Evolutionary conservation across 2,329 filamentous ascomycete genomes (phyloP).

Genomic region (Verticillium nonalfalfae): DNA sequence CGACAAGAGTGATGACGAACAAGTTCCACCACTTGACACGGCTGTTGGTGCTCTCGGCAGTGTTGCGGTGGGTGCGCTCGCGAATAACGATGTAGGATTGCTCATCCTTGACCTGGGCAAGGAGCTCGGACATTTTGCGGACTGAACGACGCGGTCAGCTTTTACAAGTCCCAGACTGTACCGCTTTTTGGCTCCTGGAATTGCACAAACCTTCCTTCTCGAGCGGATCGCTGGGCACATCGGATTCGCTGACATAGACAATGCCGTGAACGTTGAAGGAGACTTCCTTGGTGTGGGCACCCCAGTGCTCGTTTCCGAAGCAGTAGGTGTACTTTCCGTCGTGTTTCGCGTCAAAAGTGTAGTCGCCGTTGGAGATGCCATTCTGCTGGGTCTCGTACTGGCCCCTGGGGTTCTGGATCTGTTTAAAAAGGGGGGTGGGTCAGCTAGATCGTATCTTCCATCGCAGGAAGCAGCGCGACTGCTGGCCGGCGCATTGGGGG

Average conservation of each 20-base stretch:
- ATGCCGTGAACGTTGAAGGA: conserved; percentile 99
- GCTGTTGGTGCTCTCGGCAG: conserved; percentile 94
- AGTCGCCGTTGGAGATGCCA: conserved; percentile 81
- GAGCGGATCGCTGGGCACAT: conserved; percentile 78
- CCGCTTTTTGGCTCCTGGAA: not conserved
- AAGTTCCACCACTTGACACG: conserved; percentile 99
- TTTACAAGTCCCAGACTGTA: not conserved
- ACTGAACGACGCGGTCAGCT: conserved; percentile 42
- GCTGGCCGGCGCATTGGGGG: not conserved
- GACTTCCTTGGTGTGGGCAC: conserved; percentile 92
- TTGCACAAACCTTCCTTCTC: conserved; percentile 75
- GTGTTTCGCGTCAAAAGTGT: conserved; percentile 76
- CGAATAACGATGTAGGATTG: conserved; percentile 94
- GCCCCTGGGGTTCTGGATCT: conserved; percentile 74
- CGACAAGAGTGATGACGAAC: conserved; percentile 84
- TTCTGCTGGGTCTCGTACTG: conserved; percentile 76
- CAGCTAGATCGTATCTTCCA: conserved; percentile 3
- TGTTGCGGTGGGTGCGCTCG: conserved; percentile 95
- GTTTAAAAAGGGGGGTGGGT: conserved; percentile 4
- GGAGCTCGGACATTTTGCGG: conserved; percentile 73
- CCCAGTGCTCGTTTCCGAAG: conserved; percentile 99
- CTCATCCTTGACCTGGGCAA: conserved; percentile 93
- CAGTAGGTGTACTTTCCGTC: conserved; percentile 95
- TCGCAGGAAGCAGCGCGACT: not conserved
- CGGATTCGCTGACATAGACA: conserved; percentile 88